phyloP scores from a whole-genome alignment of 768 basidiomycete species.

The Mycena crocata region DNA sequence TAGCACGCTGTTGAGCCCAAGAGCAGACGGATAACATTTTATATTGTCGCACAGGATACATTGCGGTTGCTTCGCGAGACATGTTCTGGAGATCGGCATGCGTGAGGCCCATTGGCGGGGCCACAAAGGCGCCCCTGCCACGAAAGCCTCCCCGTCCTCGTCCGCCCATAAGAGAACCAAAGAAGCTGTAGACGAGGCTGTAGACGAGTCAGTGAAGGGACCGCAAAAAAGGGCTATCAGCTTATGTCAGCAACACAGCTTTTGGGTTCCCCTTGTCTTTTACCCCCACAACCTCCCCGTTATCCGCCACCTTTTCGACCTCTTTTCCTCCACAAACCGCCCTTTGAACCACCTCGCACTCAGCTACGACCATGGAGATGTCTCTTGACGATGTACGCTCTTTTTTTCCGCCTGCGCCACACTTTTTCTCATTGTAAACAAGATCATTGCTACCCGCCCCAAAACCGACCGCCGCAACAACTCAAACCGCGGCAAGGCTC shows the following conservation, averaged over 20 bases:
- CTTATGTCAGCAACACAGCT: background rate
- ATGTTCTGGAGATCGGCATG: conserved; percentile 84
- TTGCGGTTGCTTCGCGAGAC: conserved; percentile 78
- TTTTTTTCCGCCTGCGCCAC: conserved; percentile 33
- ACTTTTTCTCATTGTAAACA: conserved; percentile 37
- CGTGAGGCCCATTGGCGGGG: conserved; percentile 83
- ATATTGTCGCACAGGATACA: conserved; percentile 80
- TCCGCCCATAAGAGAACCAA: conserved; percentile 43
- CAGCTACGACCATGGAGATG: conserved; percentile 72
- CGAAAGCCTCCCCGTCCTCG: conserved; percentile 71
- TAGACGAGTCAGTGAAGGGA: conserved; percentile 10
- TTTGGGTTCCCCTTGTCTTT: conserved; percentile 41
- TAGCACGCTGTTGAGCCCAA: conserved; percentile 35
- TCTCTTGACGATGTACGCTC: conserved; percentile 81
- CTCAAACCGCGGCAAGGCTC: conserved; percentile 58
- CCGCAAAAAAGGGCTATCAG: background rate
- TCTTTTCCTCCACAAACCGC: conserved; percentile 30
- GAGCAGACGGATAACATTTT: conserved; percentile 31
- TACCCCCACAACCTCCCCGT: conserved; percentile 47
- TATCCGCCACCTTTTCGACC: background rate
- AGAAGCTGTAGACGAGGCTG: conserved; percentile 7
- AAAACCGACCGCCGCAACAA: conserved; percentile 61
- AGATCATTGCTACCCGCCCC: conserved; percentile 79
- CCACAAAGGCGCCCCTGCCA: conserved; percentile 48
- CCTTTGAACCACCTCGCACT: too few relatives aligned